These are phyloP conservation scores for Phytophthora citricola DNA, from an alignment of 352 stramenopile genomes.

Conservation along the genomic window DNA sequence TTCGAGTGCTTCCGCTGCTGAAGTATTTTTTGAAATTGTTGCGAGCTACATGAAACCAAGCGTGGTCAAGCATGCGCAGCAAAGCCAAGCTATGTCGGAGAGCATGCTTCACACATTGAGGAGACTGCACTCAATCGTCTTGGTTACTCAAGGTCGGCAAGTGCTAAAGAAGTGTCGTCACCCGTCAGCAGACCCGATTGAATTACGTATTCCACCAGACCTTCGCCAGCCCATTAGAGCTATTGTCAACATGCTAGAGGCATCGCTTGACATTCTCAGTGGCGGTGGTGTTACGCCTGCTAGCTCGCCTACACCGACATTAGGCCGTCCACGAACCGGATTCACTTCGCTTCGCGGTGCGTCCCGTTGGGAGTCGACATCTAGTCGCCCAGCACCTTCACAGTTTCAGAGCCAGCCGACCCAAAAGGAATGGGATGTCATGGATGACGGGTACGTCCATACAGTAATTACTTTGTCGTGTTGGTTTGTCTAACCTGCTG, in stretches of 20 bases:
- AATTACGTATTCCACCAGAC: constrained; percentile 63
- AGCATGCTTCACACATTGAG: constrained; percentile 47
- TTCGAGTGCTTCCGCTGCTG: constrained; percentile 40
- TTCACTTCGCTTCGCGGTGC: constrained; percentile 23
- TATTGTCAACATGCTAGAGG: constrained; percentile 54
- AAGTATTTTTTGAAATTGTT: constrained; percentile 60
- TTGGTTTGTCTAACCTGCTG: constrained; percentile 8
- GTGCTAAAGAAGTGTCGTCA: constrained; percentile 50
- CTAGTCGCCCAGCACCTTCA: constrained; percentile 6
- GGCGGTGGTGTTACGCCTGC: constrained; percentile 8
- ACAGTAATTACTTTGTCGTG: neutral
- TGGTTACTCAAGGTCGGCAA: constrained; percentile 64
- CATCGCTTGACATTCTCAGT: constrained; percentile 32
- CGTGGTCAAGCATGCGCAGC: constrained; percentile 46
- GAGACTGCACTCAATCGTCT: constrained; percentile 65
- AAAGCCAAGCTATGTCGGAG: constrained; percentile 43
- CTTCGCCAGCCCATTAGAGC: constrained; percentile 62
- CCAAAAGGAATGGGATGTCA: constrained; percentile 40
- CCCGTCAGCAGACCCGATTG: constrained; percentile 62
- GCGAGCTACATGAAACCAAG: constrained; percentile 54
- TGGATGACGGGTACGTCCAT: constrained; percentile 49
- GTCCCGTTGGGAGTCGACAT: constrained; percentile 32
- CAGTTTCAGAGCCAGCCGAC: constrained; percentile 18
- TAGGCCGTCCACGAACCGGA: constrained; percentile 20
- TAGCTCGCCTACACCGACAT: constrained; percentile 2